Percentiles rank a stretch among this genome's conserved stretches.
Conservation (phyloP, 129 eudicot genomes). For the Saussurea involucrata region DNA sequence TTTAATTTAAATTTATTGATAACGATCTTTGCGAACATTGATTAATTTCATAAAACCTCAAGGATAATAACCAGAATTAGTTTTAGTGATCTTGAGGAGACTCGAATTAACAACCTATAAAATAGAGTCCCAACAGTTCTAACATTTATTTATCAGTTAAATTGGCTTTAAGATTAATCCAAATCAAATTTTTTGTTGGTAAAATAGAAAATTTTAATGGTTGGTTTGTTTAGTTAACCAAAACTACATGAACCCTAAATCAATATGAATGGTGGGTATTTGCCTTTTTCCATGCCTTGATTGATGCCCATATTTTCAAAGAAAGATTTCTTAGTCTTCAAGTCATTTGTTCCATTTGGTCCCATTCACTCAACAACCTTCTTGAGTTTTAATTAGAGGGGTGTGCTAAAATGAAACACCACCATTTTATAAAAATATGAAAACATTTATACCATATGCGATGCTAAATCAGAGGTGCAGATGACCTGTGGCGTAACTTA, state of each 20-base stretch:
- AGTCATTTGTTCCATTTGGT: conserved; percentile 23
- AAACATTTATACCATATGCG: neutral
- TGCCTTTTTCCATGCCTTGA: conserved; percentile 23
- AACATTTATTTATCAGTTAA: neutral
- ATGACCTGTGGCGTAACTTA: no score
- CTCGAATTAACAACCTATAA: neutral
- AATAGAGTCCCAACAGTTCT: neutral
- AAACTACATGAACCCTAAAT: neutral
- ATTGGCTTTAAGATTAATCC: neutral
- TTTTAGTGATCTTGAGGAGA: neutral
- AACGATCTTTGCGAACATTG: neutral
- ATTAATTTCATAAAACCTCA: neutral
- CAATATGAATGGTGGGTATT: neutral
- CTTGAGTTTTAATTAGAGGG: neutral
- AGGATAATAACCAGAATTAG: neutral
- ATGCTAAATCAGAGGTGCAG: neutral
- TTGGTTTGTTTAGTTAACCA: conserved; percentile 3
- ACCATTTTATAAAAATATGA: neutral
- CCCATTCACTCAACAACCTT: neutral
- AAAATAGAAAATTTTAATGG: neutral
- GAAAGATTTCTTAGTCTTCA: conserved; percentile 27
- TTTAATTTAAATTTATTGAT: neutral
- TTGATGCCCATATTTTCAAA: conserved; percentile 26
- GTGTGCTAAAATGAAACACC: neutral
- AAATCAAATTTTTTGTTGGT: neutral